These are phyloP conservation scores for Emergomyces pasteurianus DNA, from an alignment of 2,329 filamentous ascomycete genomes.

Conservation along the genomic window DNA sequence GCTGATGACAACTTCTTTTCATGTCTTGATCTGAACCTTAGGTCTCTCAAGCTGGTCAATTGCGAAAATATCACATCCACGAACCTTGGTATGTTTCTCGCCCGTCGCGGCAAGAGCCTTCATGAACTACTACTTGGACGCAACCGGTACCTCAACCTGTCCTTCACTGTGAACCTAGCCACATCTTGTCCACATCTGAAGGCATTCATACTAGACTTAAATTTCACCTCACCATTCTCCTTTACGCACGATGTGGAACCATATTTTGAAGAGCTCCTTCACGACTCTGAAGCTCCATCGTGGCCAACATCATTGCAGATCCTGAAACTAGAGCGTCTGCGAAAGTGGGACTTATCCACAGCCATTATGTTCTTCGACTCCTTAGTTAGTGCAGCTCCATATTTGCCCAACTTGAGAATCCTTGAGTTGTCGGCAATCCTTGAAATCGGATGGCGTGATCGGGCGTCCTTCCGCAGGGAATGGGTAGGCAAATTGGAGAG, in stretches of 20 bases:
- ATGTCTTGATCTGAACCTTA: constrained; percentile 53
- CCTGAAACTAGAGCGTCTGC: constrained; percentile 65
- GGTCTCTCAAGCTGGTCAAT: constrained; percentile 61
- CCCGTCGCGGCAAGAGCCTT: constrained; percentile 55
- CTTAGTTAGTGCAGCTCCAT: constrained; percentile 57
- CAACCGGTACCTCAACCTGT: constrained; percentile 65
- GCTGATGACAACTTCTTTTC: constrained; percentile 58
- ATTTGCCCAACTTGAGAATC: constrained; percentile 54
- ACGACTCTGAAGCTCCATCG: constrained; percentile 48
- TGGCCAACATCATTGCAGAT: constrained; percentile 65
- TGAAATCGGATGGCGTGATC: constrained; percentile 66
- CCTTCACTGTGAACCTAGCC: constrained; percentile 57
- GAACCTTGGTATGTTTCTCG: constrained; percentile 53
- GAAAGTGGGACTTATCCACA: constrained; percentile 57
- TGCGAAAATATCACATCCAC: constrained; percentile 63
- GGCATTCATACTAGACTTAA: constrained; percentile 63
- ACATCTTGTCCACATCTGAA: constrained; percentile 58
- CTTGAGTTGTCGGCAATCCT: constrained; percentile 67
- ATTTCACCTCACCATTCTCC: constrained; percentile 39
- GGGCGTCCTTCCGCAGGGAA: constrained; percentile 63
- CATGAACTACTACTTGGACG: constrained; percentile 59
- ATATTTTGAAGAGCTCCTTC: constrained; percentile 56
- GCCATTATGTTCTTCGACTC: constrained; percentile 71
- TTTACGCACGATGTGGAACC: constrained; percentile 59
- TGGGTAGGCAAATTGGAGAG: constrained; percentile 62